Base-by-base conservation (phyloP, 768 basidiomycete species). In the Neoboletus brunneissimus region DNA sequence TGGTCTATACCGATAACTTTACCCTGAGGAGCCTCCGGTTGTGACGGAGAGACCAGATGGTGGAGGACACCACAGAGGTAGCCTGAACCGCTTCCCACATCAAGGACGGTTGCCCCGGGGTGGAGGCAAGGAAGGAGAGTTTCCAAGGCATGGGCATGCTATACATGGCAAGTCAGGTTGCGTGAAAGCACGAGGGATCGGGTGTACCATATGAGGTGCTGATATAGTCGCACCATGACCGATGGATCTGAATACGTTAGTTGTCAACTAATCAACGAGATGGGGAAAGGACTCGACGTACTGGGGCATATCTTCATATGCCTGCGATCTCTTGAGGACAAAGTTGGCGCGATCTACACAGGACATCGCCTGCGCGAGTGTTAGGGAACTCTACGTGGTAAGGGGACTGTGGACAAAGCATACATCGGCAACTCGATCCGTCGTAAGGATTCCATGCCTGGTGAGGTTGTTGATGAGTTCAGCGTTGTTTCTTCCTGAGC, bases 1-100 rank as follows among this genome's bases (percentile, higher is more conserved):
- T 99, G 96, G 43, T 99, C 96, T 61, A 99, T 89, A 3, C 92
- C 95, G 13, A 96, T 78, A 6, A 98, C 87, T 55, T 78, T 84
- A 8, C 85, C 86, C 12, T 73, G 69, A 11, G 67, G 11, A 10
- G 23, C 42, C 16, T 49, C 57, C 0, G 57, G 50, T 11, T 54
- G 53, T 27, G 68, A 49, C 2, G 65, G 56, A 20, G 72, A 71
- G 18, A 91, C 81, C 20, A 98, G 81, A 54, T 88, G 85, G 63
- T 91, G 81, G 25, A 97, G 75, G 2, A 96, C 88, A 0, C 89
- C 92, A n/a, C 75, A 74, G 29, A 92, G 83, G 69, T 96, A 97
- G 0, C 92, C 94, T 0, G 89, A 91, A 22, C 94, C 94, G 38
- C 86, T 87, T 13, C 94, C 94, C 5, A 98, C 85, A 66, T 98